Conservation (phyloP, 1,139 yeast species). For the Suhomyces kunorum region DNA sequence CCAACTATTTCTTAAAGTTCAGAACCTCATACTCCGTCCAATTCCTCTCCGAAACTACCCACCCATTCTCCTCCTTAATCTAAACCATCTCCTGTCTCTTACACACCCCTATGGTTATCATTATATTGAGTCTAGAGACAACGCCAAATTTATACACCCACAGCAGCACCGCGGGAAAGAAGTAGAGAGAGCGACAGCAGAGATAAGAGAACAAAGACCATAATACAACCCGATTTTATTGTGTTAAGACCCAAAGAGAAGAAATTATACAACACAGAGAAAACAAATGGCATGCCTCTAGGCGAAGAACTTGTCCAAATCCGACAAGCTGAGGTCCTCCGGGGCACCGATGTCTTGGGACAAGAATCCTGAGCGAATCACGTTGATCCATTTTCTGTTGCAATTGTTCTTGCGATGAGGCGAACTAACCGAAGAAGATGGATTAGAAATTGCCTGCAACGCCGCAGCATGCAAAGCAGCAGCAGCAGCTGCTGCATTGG, state of each 20-base stretch:
- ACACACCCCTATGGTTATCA: slow-evolving; percentile 1
- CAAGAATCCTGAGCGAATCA: slow-evolving; percentile 71
- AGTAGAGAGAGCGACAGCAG: slow-evolving; percentile 5
- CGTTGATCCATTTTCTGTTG: slow-evolving; percentile 66
- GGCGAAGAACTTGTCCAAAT: slow-evolving; percentile 62
- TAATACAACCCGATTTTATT: slow-evolving; percentile 11
- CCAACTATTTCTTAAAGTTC: too few species aligned
- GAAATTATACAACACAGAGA: slow-evolving; percentile 8
- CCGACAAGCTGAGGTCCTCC: slow-evolving; percentile 72
- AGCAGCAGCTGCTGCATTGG: slow-evolving; percentile 69
- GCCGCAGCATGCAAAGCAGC: slow-evolving; percentile 78
- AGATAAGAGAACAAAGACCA: slow-evolving; percentile 9
- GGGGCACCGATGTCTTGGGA: slow-evolving; percentile 77
- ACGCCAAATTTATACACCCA: slow-evolving; percentile 9
- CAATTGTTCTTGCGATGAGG: slow-evolving; percentile 16
- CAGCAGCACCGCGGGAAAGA: slow-evolving; percentile 2
- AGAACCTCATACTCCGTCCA: too few species aligned
- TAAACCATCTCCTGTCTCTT: too few species aligned
- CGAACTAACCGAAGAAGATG: slow-evolving; percentile 32
- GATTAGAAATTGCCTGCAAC: slow-evolving; percentile 48
- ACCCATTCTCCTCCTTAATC: too few species aligned
- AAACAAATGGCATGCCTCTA: slow-evolving; percentile 3
- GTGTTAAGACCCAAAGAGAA: slow-evolving; percentile 12
- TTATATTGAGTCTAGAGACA: slow-evolving; percentile 4
- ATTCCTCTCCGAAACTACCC: too few species aligned